Conservation (phyloP, 2,329 filamentous ascomycete genomes). For the Exophiala mesophila region DNA sequence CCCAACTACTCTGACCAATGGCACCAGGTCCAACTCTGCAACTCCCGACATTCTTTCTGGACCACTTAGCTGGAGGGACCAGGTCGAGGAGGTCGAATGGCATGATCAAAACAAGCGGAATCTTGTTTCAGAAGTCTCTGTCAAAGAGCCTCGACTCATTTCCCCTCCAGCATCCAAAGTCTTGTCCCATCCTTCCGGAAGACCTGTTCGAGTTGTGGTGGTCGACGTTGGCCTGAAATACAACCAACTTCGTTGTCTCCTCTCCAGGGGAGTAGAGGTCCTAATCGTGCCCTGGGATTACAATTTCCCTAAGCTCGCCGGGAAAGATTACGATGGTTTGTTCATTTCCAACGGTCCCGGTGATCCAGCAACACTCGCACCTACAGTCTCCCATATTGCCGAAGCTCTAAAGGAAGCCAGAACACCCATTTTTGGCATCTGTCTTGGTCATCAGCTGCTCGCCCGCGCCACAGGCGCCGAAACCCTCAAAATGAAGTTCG, state of each 20-base stretch:
- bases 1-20: constrained; percentile 38
- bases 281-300: constrained; percentile 95
- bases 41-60: constrained; percentile 30
- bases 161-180: constrained; percentile 65
- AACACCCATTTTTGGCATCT: constrained; percentile 92
- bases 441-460: constrained; percentile 88
- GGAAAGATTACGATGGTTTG: constrained; percentile 86
- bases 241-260: constrained; percentile 91
- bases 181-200: constrained; percentile 82
- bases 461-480: constrained; percentile 79
- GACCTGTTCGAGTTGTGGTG: constrained; percentile 79
- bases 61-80: constrained; percentile 44
- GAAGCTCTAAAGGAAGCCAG: constrained; percentile 70
- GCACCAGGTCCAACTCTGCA: constrained; percentile 36
- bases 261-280: constrained; percentile 87
- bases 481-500: constrained; percentile 97
- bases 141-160: constrained; percentile 80
- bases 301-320: constrained; percentile 71
- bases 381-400: constrained; percentile 74
- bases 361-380: constrained; percentile 79
- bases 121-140: constrained; percentile 65
- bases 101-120: constrained; percentile 88
- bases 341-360: constrained; percentile 98
- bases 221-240: constrained; percentile 98
- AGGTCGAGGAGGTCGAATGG: constrained; percentile 82